These are phyloP conservation scores for Chalara sp. DNA, from an alignment of 2,329 filamentous ascomycete genomes.

Conservation along the genomic window DNA sequence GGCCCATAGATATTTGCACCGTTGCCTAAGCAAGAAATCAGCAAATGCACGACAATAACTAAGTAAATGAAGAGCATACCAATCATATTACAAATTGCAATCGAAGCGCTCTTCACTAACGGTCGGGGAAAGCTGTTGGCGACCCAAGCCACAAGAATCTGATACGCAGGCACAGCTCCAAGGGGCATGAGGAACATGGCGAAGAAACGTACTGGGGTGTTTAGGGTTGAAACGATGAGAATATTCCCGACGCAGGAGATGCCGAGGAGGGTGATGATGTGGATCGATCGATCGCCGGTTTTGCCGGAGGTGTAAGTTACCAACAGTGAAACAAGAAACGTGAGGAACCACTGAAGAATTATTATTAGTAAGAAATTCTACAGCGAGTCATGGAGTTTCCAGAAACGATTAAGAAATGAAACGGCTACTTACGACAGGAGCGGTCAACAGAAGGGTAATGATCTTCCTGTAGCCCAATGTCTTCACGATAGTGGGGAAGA, in stretches of 20 bases:
- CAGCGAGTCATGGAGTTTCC: no score
- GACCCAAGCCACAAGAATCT: conserved; percentile 28
- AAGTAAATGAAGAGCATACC: neutral
- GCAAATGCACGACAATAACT: no score
- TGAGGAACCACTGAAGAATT: conserved; percentile 40
- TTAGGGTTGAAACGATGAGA: conserved; percentile 36
- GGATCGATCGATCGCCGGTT: conserved; percentile 47
- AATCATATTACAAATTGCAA: conserved; percentile 23
- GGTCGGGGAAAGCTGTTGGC: conserved; percentile 28
- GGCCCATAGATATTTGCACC: conserved; percentile 28
- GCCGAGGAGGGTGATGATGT: conserved; percentile 46
- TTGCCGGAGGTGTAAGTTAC: conserved; percentile 49
- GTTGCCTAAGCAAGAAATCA: conserved; percentile 3
- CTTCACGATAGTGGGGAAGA: conserved; percentile 58
- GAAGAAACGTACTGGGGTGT: conserved; percentile 48
- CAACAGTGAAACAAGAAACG: conserved; percentile 44
- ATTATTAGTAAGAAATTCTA: no score
- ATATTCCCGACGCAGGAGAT: conserved; percentile 47
- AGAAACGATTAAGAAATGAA: no score
- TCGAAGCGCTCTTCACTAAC: conserved; percentile 25
- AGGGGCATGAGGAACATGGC: conserved; percentile 57
- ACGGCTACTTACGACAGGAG: conserved; percentile 31
- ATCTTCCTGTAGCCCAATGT: conserved; percentile 51
- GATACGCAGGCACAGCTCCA: conserved; percentile 44
- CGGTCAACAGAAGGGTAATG: conserved; percentile 49